Percentiles rank a stretch among this genome's conserved stretches.
These are phyloP conservation scores for Venturia aucupariae DNA, from an alignment of 2,329 filamentous ascomycete species.

Conservation along the genomic window DNA sequence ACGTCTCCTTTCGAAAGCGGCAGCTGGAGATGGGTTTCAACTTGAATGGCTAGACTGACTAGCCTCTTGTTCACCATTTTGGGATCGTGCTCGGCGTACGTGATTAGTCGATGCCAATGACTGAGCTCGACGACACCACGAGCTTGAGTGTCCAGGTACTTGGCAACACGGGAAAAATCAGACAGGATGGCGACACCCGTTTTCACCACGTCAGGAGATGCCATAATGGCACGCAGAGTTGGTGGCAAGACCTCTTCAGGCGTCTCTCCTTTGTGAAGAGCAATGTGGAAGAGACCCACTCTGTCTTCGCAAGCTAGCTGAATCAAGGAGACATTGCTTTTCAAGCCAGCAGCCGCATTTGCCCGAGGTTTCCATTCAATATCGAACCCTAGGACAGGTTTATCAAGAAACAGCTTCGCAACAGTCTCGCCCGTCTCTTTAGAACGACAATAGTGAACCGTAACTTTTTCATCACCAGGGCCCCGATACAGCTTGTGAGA, in stretches of 20 bases:
- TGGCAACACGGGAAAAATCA: slow-evolving; percentile 55
- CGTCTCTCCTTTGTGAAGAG: slow-evolving; percentile 39
- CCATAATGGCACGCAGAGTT: slow-evolving; percentile 61
- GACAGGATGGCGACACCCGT: slow-evolving; percentile 66
- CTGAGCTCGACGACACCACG: slow-evolving; percentile 70
- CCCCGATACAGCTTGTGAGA: slow-evolving; percentile 58
- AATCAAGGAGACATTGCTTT: slow-evolving; percentile 68
- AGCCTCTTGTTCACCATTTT: slow-evolving; percentile 55
- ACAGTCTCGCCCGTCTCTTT: slow-evolving; percentile 58
- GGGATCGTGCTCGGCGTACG: slow-evolving; percentile 47
- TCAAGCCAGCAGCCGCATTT: slow-evolving; percentile 39
- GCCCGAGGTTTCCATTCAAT: slow-evolving; percentile 66
- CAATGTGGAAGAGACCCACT: slow-evolving; percentile 75
- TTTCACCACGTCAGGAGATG: slow-evolving; percentile 61
- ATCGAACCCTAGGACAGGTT: slow-evolving; percentile 76
- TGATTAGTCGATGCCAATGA: slow-evolving; percentile 71
- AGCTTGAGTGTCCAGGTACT: slow-evolving; percentile 54
- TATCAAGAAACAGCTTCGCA: slow-evolving; percentile 54
- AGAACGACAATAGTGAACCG: slow-evolving; percentile 69
- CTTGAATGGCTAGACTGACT: slow-evolving; percentile 60
- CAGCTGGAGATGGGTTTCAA: slow-evolving; percentile 59
- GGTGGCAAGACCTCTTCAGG: slow-evolving; percentile 56
- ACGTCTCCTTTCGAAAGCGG: slow-evolving; percentile 71
- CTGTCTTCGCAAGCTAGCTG: slow-evolving; percentile 71
- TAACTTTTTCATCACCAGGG: slow-evolving; percentile 44